Evolutionary conservation across 176 grass and related monocot species (phyloP).

Genomic region (Ananas comosus): DNA sequence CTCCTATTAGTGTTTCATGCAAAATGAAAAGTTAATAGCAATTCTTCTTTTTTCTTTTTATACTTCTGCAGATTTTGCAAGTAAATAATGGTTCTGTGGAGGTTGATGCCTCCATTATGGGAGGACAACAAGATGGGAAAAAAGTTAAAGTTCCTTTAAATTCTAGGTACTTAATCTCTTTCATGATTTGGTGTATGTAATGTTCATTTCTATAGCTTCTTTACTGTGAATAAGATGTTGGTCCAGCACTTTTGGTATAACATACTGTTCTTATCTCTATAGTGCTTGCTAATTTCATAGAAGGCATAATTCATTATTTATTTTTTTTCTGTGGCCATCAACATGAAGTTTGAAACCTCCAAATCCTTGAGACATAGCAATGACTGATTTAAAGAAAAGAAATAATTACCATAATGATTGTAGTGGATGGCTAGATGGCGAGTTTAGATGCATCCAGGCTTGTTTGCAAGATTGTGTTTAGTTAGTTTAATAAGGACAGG

Average conservation of each 20-base stretch:
- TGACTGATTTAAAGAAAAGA: neutral
- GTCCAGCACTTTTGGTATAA: too few relatives aligned
- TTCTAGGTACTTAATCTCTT: conserved; percentile 49
- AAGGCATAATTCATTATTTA: too few relatives aligned
- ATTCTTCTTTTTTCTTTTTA: conserved; percentile 3
- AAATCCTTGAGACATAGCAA: neutral
- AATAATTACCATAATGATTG: neutral
- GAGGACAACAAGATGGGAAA: conserved; percentile 71
- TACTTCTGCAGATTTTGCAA: conserved; percentile 67
- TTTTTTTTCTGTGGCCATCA: neutral
- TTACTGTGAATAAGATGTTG: neutral
- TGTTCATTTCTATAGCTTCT: neutral
- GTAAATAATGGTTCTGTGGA: conserved; percentile 85
- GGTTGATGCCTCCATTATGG: conserved; percentile 76
- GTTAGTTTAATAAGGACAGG: neutral
- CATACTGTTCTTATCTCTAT: too few relatives aligned
- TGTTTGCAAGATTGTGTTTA: too few relatives aligned
- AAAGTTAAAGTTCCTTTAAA: conserved; percentile 89
- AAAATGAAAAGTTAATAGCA: conserved; percentile 2
- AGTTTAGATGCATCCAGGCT: neutral
- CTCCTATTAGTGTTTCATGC: conserved; percentile 5
- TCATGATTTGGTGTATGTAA: neutral
- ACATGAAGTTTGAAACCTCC: neutral
- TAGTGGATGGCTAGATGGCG: neutral
- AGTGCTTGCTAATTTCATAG: too few relatives aligned